phyloP scores from a whole-genome alignment of 2,329 filamentous ascomycete species.

The Macrophomina pseudophaseolina region DNA sequence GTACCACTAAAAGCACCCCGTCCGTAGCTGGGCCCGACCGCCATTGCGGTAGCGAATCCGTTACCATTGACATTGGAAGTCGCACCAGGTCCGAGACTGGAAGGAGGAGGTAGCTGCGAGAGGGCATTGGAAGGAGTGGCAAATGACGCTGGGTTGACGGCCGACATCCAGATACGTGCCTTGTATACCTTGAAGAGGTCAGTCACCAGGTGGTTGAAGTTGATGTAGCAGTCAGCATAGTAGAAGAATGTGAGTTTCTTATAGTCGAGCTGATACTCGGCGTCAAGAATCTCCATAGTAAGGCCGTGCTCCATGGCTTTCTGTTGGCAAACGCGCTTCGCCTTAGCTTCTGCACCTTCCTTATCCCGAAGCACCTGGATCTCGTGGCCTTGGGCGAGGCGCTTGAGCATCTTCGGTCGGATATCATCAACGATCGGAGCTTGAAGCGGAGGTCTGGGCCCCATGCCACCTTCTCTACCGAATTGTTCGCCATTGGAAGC shows the following conservation, averaged over 20 bases:
- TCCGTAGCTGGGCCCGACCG: conserved; percentile 22
- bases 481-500: conserved; percentile 68
- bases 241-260: conserved; percentile 99
- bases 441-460: conserved; percentile 65
- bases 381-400: conserved; percentile 89
- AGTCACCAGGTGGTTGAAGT: conserved; percentile 96
- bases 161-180: conserved; percentile 99
- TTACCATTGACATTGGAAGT: conserved; percentile 34
- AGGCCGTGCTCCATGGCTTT: conserved; percentile 94
- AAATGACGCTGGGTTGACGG: conserved; percentile 96
- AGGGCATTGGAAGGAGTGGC: conserved; percentile 33
- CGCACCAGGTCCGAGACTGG: conserved; percentile 45
- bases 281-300: conserved; percentile 98
- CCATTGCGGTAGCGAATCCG: conserved; percentile 9
- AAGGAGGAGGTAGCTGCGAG: conserved; percentile 42
- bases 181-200: conserved; percentile 99
- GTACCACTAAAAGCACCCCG: conserved; percentile 24
- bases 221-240: conserved; percentile 97
- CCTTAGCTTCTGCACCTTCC: conserved; percentile 96
- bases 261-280: conserved; percentile 99
- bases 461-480: conserved; percentile 78
- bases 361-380: conserved; percentile 89
- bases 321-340: conserved; percentile 93
- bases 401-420: conserved; percentile 96
- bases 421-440: conserved; percentile 61